A percentile compares a stretch with the other conserved stretches of the same genome.
Evolutionary conservation across 2,329 filamentous ascomycete species (phyloP).

Genomic region (Catunica adiposa): DNA sequence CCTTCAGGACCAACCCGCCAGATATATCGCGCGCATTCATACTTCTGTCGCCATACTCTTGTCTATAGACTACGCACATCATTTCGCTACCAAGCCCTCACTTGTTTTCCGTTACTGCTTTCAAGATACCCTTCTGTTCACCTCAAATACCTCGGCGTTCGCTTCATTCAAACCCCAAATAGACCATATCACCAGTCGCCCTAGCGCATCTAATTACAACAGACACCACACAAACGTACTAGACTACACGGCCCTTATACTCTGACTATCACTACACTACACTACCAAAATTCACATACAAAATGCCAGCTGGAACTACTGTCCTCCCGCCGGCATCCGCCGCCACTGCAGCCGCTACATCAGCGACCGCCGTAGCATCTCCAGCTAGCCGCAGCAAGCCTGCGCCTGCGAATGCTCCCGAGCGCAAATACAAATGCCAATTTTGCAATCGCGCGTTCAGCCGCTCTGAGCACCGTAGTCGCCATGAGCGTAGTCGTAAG

Average conservation of each 20-base stretch:
- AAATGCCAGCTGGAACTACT: constrained; percentile 56
- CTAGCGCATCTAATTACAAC: neutral
- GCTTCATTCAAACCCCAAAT: too few relatives aligned
- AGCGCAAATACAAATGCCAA: constrained; percentile 99
- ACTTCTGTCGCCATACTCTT: too few relatives aligned
- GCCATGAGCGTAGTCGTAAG: constrained; percentile 97
- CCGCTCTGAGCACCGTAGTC: constrained; percentile 87
- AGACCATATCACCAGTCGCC: neutral
- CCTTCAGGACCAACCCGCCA: too few relatives aligned
- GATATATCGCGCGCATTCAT: too few relatives aligned
- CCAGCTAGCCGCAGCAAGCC: constrained; percentile 24
- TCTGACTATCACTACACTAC: neutral
- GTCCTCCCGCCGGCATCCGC: constrained; percentile 37
- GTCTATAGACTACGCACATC: too few relatives aligned
- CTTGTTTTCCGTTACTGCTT: neutral
- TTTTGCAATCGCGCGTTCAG: constrained; percentile 97
- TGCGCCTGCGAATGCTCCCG: constrained; percentile 34
- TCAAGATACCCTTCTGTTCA: neutral
- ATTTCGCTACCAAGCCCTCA: neutral
- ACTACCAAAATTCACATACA: constrained; percentile 27
- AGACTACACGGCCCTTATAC: neutral
- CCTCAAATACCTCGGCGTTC: neutral
- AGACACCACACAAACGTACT: neutral
- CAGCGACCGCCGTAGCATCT: constrained; percentile 48
- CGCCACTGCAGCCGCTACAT: constrained; percentile 50